phyloP scores from a whole-genome alignment of 177 flowering plant genomes.

The Vitis hybrid region DNA sequence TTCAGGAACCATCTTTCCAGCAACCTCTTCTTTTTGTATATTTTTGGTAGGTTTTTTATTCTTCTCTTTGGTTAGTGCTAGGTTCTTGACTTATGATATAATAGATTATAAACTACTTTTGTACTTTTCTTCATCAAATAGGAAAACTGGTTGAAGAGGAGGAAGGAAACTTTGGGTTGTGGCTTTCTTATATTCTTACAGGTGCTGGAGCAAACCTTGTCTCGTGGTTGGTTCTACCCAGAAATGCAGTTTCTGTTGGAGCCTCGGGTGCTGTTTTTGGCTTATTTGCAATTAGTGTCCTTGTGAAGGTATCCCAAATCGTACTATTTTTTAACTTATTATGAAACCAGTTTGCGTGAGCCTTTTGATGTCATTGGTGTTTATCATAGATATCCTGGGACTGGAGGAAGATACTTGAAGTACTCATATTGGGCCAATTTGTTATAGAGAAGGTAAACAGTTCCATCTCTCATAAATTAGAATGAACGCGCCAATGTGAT shows the following conservation, averaged over 20 bases:
- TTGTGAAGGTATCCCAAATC: conserved; percentile 68
- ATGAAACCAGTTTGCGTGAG: not conserved
- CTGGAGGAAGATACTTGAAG: conserved; percentile 99
- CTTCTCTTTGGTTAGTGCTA: not conserved
- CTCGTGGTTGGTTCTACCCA: conserved; percentile 89
- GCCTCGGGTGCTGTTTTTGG: conserved; percentile 99
- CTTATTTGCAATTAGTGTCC: conserved; percentile 93
- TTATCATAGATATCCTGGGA: conserved; percentile 79
- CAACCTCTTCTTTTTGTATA: conserved; percentile 95
- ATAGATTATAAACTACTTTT: not conserved
- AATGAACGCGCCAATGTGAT: too few species aligned
- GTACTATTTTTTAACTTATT: not conserved
- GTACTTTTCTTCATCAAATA: conserved; percentile 7
- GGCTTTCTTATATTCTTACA: conserved; percentile 86
- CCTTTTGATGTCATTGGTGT: conserved; percentile 1
- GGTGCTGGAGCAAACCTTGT: conserved; percentile 97
- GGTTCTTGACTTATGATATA: not conserved
- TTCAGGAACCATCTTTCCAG: conserved; percentile 96
- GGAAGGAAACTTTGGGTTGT: conserved; percentile 80
- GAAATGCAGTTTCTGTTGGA: conserved; percentile 93
- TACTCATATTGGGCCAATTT: conserved; percentile 91
- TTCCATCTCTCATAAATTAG: not conserved
- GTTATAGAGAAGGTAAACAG: conserved; percentile 75
- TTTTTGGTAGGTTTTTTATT: conserved; percentile 69
- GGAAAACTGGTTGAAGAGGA: conserved; percentile 96